Evolutionary conservation across 768 basidiomycete genomes (phyloP).

Genomic region (Cyclocybe cylindracea): DNA sequence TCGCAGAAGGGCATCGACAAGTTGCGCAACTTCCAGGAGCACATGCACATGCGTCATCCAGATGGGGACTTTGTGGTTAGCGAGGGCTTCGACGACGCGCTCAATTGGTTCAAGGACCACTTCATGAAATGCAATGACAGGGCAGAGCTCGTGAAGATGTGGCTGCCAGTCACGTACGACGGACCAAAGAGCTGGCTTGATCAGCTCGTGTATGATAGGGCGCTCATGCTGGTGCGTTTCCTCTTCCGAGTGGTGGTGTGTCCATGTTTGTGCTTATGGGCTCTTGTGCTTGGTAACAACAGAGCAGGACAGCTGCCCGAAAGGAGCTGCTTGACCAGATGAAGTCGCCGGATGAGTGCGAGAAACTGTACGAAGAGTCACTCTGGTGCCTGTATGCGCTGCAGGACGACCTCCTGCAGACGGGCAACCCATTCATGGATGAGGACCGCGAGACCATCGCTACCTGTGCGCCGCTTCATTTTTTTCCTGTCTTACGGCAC

Average conservation of each 20-base stretch:
- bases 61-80: slow-evolving; percentile 76
- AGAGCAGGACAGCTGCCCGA: slow-evolving; percentile 92
- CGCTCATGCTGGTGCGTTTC: slow-evolving; percentile 73
- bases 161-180: slow-evolving; percentile 81
- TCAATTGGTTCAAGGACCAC: slow-evolving; percentile 89
- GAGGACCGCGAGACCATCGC: slow-evolving; percentile 80
- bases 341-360: slow-evolving; percentile 77
- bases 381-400: slow-evolving; percentile 93
- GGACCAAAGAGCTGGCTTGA: slow-evolving; percentile 86
- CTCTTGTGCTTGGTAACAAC: not conserved
- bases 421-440: slow-evolving; percentile 81
- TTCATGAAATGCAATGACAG: slow-evolving; percentile 96
- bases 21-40: slow-evolving; percentile 76
- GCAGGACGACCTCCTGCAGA: slow-evolving; percentile 84
- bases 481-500: not conserved
- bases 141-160: slow-evolving; percentile 84
- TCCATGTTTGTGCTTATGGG: not conserved
- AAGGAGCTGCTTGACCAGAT: slow-evolving; percentile 87
- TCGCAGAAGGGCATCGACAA: slow-evolving; percentile 90
- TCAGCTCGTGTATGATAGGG: slow-evolving; percentile 91
- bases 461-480: slow-evolving; percentile 55
- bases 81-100: slow-evolving; percentile 79
- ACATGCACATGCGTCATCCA: slow-evolving; percentile 78
- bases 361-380: slow-evolving; percentile 93
- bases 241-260: not conserved